Conservation (phyloP, 2,329 filamentous ascomycete species). For the Aspergillus novofumigatus region DNA sequence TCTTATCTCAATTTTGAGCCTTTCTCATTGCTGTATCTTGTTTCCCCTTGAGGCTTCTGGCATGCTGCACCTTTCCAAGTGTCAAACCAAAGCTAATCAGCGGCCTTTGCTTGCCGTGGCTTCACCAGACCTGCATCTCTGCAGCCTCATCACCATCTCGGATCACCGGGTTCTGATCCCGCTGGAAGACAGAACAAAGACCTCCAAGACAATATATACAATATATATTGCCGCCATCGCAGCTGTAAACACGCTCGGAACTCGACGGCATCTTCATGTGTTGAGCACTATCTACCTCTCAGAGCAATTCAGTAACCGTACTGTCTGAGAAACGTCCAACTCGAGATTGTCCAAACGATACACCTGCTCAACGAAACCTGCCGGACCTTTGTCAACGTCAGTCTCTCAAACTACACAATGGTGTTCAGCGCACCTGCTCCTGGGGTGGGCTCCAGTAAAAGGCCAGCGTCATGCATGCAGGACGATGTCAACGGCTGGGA, state of each 20-base stretch:
- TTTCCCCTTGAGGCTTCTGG: background rate
- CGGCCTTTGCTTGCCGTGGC: conserved; percentile 1
- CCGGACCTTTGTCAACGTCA: background rate
- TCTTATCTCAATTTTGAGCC: background rate
- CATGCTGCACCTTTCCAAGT: conserved; percentile 1
- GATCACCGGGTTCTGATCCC: background rate
- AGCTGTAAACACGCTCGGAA: background rate
- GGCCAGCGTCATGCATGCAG: conserved; percentile 26
- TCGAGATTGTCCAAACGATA: background rate
- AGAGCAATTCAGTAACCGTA: background rate
- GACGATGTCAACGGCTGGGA: conserved; percentile 29
- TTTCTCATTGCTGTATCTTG: background rate
- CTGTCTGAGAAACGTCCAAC: background rate
- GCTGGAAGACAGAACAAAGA: background rate
- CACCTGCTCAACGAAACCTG: background rate
- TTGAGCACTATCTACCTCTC: background rate
- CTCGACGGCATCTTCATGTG: background rate
- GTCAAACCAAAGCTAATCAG: conserved; percentile 7
- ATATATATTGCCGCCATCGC: conserved; percentile 2
- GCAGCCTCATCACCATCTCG: conserved; percentile 3
- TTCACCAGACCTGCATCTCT: conserved; percentile 6
- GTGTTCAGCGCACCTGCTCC: conserved; percentile 25
- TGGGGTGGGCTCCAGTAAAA: conserved; percentile 25
- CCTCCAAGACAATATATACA: conserved; percentile 1
- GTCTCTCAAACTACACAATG: conserved; percentile 18